Evolutionary conservation across 805 yeast genomes (phyloP).

Genomic region (Wickerhamiella australiensis): DNA sequence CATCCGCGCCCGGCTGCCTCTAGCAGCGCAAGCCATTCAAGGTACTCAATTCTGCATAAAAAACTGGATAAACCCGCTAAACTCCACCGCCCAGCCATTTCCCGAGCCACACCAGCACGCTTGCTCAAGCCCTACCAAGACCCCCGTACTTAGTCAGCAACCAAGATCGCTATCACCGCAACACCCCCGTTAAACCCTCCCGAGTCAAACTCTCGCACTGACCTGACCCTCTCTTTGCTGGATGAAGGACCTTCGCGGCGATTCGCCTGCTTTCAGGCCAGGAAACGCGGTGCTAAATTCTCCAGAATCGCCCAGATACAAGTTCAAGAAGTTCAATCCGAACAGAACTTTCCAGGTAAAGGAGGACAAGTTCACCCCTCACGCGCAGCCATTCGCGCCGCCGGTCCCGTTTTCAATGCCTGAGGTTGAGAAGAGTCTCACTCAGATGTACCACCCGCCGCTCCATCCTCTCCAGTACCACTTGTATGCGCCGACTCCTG

Average conservation of each 20-base stretch:
- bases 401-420: constrained; percentile 2
- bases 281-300: neutral
- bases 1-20: too few relatives aligned
- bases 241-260: constrained; percentile 13
- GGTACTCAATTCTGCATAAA: too few relatives aligned
- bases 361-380: constrained; percentile 9
- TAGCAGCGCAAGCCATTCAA: too few relatives aligned
- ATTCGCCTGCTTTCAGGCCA: constrained; percentile 9
- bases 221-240: neutral
- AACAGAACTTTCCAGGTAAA: constrained; percentile 9
- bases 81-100: too few relatives aligned
- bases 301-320: constrained; percentile 3
- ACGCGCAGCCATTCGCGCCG: constrained; percentile 7
- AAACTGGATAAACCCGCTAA: too few relatives aligned
- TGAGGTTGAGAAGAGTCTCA: neutral
- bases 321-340: constrained; percentile 11
- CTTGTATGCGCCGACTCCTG: constrained; percentile 81
- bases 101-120: neutral
- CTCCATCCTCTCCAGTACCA: constrained; percentile 53
- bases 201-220: neutral
- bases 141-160: too few relatives aligned
- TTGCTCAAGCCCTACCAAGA: too few relatives aligned
- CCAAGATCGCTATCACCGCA: too few relatives aligned
- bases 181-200: constrained; percentile 1
- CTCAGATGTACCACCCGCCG: constrained; percentile 20